Evolutionary conservation across 2,329 filamentous ascomycete genomes (phyloP), one percentile per base, ranked within the genome.

Genomic region (Paecilomyces sp.): DNA sequence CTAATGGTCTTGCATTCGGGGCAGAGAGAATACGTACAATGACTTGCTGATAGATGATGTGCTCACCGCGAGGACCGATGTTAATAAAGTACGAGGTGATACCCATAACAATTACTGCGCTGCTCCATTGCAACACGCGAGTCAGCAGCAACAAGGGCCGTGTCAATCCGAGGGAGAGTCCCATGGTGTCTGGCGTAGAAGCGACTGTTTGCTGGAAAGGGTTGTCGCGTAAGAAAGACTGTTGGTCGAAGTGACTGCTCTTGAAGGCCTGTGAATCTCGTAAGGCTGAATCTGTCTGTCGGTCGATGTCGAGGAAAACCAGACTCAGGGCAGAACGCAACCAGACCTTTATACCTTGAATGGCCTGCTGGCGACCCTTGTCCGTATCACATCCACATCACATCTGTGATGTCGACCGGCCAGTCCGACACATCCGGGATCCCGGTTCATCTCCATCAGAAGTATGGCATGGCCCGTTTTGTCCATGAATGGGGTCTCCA

Each of bases 51-150:
- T 71, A 79, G 61, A 71, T 75, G 54, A 75, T 58, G 61, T 75
- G 72, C 56, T 67, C 62, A 25, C 72, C 71, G 54, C 66, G 68
- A 18, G 63, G 64, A 25, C 68, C 71, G 31, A 67, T 65, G 28
- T 71, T 57, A 60, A 79, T 69, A 62, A 78, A 76, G 65, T 72
- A 76, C 12, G 71, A 73, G 1, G 71, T 72, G 55, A 78, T 71
- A 51, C 75, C 75, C 66, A 77, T 70, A 11, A 78, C 75, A 60
- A 79, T 77, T 56, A 71, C 71, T 4, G 75, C 70, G 56, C 70
- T 74, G 50, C 62, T 62, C 75, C 75, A 79, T 62, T 74, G 71
- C 57, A 79, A 31, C 54, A 67, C 55, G 13, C 70, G 68, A 24
- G 59, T 62, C 53, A 57, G 50, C 57, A 76, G 67, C 64, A 73